Percentiles rank a stretch among this genome's conserved stretches.
phyloP scores from a whole-genome alignment of 495 filamentous ascomycete genomes.

The Annulohypoxylon nitens region DNA sequence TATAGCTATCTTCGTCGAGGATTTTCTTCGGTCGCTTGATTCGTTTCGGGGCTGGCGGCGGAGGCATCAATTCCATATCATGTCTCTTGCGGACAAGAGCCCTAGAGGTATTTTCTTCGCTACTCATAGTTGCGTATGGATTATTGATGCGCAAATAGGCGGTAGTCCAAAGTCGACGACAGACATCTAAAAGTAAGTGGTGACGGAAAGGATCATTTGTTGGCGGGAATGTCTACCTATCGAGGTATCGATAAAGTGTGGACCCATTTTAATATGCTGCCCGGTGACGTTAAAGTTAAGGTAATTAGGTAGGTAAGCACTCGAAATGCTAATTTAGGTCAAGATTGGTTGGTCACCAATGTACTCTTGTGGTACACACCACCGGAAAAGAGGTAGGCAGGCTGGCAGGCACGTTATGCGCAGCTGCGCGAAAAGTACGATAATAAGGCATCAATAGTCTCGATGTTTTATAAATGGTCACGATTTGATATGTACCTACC shows the following conservation, averaged over 20 bases:
- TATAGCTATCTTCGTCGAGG: conserved; percentile 95
- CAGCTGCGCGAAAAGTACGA: too few species aligned
- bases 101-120: conserved; percentile 39
- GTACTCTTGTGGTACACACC: too few species aligned
- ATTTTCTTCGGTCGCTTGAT: conserved; percentile 93
- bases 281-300: too few species aligned
- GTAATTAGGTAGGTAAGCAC: too few species aligned
- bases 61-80: conserved; percentile 86
- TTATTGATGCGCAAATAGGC: not conserved
- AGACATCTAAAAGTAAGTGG: too few species aligned
- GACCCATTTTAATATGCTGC: not conserved
- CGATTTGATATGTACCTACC: too few species aligned
- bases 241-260: not conserved
- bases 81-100: conserved; percentile 74
- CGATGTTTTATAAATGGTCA: too few species aligned
- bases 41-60: conserved; percentile 87
- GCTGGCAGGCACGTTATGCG: too few species aligned
- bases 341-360: not conserved
- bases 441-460: too few species aligned
- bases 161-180: not conserved
- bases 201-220: too few species aligned
- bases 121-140: conserved; percentile 48
- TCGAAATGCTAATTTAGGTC: not conserved
- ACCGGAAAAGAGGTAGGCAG: too few species aligned
- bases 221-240: too few species aligned